Conservation (phyloP, 2,329 filamentous ascomycete genomes). For the Pseudocercospora musae region DNA sequence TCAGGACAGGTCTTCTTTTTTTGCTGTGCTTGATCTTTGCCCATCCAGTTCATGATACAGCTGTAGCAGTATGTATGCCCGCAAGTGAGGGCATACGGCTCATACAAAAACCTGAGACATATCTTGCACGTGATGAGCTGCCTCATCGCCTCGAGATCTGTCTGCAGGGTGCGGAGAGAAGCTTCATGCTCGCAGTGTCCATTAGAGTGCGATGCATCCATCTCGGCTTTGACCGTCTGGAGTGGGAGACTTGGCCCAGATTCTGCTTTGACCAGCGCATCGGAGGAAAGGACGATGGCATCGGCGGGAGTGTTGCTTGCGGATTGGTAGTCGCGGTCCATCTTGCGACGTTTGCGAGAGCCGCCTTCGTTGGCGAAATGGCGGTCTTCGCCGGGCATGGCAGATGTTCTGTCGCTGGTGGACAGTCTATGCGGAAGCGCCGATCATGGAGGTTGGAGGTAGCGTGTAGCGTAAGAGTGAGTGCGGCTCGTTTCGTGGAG, state of each 20-base stretch:
- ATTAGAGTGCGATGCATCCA: background rate
- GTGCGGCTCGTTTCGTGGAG: background rate
- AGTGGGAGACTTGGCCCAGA: conserved; percentile 5
- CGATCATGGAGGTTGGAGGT: background rate
- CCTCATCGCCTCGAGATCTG: conserved; percentile 61
- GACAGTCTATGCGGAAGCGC: background rate
- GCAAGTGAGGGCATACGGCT: conserved; percentile 65
- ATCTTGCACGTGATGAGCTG: conserved; percentile 64
- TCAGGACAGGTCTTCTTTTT: conserved; percentile 69
- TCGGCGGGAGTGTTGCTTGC: conserved; percentile 12
- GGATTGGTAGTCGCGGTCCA: conserved; percentile 18
- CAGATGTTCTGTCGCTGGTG: background rate
- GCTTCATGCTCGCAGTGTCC: conserved; percentile 25
- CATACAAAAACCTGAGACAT: conserved; percentile 65
- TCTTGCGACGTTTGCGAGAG: conserved; percentile 27
- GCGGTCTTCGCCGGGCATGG: conserved; percentile 17
- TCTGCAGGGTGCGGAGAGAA: conserved; percentile 26
- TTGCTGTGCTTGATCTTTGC: conserved; percentile 46
- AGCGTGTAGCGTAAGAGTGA: no score
- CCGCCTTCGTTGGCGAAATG: conserved; percentile 18
- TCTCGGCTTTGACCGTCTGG: background rate
- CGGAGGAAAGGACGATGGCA: conserved; percentile 8
- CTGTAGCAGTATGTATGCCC: conserved; percentile 72
- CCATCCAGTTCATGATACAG: conserved; percentile 47
- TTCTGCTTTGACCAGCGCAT: conserved; percentile 8